Percentiles rank a stretch among this genome's conserved stretches.
These are phyloP conservation scores for Pichia insulana DNA, from an alignment of 805 yeast species.

Conservation along the genomic window DNA sequence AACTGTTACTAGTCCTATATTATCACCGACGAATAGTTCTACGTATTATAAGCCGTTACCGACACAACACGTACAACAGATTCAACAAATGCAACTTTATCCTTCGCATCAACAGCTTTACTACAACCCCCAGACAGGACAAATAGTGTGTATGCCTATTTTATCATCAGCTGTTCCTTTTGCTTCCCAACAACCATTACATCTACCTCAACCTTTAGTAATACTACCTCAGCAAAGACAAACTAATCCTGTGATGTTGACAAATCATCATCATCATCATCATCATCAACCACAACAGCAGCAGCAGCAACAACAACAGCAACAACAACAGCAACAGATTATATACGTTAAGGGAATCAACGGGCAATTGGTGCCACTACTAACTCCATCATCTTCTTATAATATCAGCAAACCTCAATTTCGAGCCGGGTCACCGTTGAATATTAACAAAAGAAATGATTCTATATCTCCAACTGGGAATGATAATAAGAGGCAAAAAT, in stretches of 20 bases:
- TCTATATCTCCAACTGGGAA: background rate
- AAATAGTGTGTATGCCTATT: conserved; percentile 5
- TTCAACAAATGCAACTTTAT: background rate
- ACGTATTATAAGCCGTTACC: background rate
- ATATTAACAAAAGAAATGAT: background rate
- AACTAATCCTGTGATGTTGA: background rate
- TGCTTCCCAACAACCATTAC: background rate
- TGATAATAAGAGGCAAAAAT: conserved; percentile 3
- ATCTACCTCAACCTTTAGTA: background rate
- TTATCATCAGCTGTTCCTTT: background rate
- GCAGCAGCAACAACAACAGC: background rate
- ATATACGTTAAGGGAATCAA: background rate
- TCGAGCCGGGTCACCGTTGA: background rate
- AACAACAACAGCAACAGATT: background rate
- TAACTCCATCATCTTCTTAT: background rate
- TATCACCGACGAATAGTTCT: background rate
- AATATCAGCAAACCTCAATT: background rate
- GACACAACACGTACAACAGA: background rate
- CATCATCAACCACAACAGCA: too few species aligned
- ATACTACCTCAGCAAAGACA: background rate
- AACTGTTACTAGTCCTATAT: background rate
- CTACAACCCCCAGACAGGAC: conserved; percentile 5
- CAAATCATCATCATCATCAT: too few species aligned
- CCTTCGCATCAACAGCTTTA: conserved; percentile 4
- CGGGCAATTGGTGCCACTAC: background rate